Evolutionary conservation across 352 stramenopile genomes (phyloP).

Genomic region (Phytopythium chamaehyphon): DNA sequence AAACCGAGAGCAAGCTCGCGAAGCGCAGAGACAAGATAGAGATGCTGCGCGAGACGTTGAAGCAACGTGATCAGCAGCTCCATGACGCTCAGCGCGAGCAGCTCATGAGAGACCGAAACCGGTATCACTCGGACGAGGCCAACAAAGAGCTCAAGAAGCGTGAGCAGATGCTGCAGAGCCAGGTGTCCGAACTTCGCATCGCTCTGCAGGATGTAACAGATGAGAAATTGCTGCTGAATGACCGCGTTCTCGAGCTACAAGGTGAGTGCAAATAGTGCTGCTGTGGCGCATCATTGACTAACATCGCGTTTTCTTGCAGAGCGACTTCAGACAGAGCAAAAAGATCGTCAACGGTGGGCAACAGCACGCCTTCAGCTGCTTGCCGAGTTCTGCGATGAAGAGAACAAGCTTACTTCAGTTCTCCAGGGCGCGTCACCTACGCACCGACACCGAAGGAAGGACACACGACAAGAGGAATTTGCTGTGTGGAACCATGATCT

Average conservation of each 20-base stretch:
- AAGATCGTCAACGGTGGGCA: conserved; percentile 63
- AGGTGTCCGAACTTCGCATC: conserved; percentile 52
- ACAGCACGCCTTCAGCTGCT: conserved; percentile 64
- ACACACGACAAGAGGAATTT: neutral
- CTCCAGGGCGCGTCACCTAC: conserved; percentile 10
- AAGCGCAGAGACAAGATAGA: conserved; percentile 38
- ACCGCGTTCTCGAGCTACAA: conserved; percentile 48
- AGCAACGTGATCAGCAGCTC: conserved; percentile 45
- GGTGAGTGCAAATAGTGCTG: conserved; percentile 14
- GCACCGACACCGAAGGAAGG: neutral
- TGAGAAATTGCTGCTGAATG: conserved; percentile 48
- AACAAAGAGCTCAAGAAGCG: conserved; percentile 44
- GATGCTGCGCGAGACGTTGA: conserved; percentile 29
- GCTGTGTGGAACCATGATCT: conserved; percentile 4
- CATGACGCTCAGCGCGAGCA: conserved; percentile 38
- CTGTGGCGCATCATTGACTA: too few species aligned
- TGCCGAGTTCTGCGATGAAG: conserved; percentile 78
- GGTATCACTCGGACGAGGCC: conserved; percentile 38
- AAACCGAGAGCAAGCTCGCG: conserved; percentile 35
- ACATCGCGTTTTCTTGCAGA: too few species aligned
- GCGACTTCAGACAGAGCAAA: conserved; percentile 59
- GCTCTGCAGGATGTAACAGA: conserved; percentile 42
- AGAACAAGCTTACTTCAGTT: conserved; percentile 56
- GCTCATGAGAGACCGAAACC: conserved; percentile 27
- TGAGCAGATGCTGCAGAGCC: conserved; percentile 46